Evolutionary conservation across 2,329 filamentous ascomycete species (phyloP), one percentile per base, ranked within the genome.

Genomic region (Aspergillus quadricinctus): DNA sequence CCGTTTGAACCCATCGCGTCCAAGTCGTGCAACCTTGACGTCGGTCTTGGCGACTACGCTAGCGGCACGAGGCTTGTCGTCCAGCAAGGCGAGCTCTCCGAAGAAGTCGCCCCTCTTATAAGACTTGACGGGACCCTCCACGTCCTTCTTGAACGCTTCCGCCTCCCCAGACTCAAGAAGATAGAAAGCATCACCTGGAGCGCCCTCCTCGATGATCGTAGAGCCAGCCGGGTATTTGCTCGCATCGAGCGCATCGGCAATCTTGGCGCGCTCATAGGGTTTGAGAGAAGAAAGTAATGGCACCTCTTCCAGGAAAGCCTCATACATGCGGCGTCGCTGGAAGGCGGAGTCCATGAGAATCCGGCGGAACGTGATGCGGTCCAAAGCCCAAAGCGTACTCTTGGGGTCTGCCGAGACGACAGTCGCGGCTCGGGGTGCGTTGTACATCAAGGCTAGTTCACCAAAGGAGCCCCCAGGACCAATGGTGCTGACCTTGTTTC

Each of bases 261-360:
- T 97, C 81, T 99, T 99, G 69, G 90, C 91, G 57, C 94, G 88
- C 77, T 99, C 94, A 74, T 97, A 97, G 0, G 89, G 83, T 48
- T 92, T 96, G 55, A 99, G 82, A 23, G 85, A 87, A 2, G 88
- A 83, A 27, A 99, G 83, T 29, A 97, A 81, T 0, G 91, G 90
- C 2, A 97, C 94, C 71, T 96, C 92, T 72, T 96, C 92, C 23
- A 99, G 81, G 80, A 99, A 97, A 65, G 87, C 90, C 77, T 99
- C 94, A 76, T 97, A 97, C 87, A 97, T 93, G 68, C 93, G 89
- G 66, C 94, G 88, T 55, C 93, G 89, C 66, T 95, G 90, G 78
- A 97, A 97, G 3, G 94, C 96, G 41, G 90, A 95, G 77, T 97
- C 93, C 92, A 99, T 97, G 60, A 99, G 82, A 62, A 99, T 97